Conservation (phyloP, 1,139 yeast species). For the Saccharomyces hybrid region DNA sequence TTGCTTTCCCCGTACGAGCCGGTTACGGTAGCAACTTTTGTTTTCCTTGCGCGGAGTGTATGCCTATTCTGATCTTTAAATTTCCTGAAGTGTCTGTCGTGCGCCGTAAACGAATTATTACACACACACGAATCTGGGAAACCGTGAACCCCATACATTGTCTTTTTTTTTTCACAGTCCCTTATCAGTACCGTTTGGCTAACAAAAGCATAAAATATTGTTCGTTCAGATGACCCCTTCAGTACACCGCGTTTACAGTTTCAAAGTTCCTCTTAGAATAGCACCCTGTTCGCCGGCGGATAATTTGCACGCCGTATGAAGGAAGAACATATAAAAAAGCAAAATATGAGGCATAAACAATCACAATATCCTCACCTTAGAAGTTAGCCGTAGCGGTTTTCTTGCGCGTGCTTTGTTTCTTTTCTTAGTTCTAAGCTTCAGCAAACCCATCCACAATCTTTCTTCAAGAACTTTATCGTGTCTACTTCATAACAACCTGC, state of each 20-base stretch:
- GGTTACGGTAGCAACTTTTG: not conserved
- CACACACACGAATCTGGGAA: not conserved
- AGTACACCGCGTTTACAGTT: not conserved
- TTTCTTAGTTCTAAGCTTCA: not conserved
- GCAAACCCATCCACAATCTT: not conserved
- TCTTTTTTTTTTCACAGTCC: not conserved
- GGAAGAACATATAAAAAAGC: not conserved
- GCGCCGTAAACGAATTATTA: not conserved
- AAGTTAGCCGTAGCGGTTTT: not conserved
- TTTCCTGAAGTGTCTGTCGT: not conserved
- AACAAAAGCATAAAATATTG: not conserved
- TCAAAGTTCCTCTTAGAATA: not conserved
- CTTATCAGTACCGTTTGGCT: not conserved
- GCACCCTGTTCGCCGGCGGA: not conserved
- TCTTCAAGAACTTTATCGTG: not conserved
- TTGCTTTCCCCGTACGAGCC: not conserved
- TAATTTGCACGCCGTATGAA: not conserved
- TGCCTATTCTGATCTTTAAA: not conserved
- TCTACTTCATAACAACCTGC: not conserved
- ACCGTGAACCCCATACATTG: not conserved
- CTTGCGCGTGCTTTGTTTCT: not conserved
- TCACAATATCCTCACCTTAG: not conserved
- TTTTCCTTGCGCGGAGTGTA: not conserved
- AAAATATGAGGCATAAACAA: not conserved
- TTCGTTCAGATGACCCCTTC: not conserved